phyloP scores from a whole-genome alignment of 2,329 filamentous ascomycete species.

The Lachnellula arida region DNA sequence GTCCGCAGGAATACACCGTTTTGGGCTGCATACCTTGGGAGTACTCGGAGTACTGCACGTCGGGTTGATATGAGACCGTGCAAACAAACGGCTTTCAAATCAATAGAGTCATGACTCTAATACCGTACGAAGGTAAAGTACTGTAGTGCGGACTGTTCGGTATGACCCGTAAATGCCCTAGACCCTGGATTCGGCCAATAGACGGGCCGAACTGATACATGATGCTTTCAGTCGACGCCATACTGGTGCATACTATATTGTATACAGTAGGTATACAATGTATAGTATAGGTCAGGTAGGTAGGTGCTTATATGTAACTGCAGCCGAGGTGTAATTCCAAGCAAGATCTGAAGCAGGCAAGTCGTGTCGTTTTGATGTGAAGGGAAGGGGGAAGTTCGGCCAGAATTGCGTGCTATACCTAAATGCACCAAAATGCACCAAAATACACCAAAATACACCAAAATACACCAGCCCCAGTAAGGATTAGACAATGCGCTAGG shows the following conservation, averaged over 20 bases:
- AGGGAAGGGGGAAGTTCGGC: neutral
- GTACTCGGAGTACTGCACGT: neutral
- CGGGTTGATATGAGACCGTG: neutral
- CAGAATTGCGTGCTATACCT: neutral
- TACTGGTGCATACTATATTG: neutral
- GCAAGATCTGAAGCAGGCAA: neutral
- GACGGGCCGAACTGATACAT: neutral
- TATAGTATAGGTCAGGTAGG: neutral
- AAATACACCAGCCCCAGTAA: neutral
- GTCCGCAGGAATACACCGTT: neutral
- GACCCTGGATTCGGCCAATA: neutral
- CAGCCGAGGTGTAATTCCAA: neutral
- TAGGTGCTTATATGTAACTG: neutral
- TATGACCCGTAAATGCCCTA: neutral
- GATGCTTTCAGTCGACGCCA: neutral
- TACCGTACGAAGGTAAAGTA: too few species aligned
- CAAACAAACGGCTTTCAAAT: conserved; percentile 4
- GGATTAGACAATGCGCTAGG: neutral
- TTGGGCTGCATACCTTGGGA: neutral
- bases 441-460: too few species aligned
- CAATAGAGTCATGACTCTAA: conserved; percentile 6
- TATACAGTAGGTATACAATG: neutral
- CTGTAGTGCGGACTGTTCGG: too few species aligned
- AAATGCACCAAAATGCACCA: too few species aligned
- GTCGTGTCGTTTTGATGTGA: neutral